Evolutionary conservation across 139 green algal genomes (phyloP), one percentile per base, ranked within the genome.

Genomic region (Ulvella scutata): DNA sequence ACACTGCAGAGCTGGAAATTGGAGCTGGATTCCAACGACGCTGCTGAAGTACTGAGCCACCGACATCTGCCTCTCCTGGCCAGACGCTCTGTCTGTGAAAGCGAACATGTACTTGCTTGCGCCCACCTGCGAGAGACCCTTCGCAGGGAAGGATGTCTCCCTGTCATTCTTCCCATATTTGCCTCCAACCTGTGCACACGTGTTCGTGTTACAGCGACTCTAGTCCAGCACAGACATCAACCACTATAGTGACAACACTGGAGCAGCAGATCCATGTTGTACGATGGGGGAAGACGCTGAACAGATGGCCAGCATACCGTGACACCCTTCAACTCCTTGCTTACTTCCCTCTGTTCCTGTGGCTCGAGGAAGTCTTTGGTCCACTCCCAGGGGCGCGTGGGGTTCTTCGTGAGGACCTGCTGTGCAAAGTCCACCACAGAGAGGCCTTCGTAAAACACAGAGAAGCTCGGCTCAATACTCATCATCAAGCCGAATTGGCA

Each of bases 401-500:
- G 13, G 44, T 62, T 26, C 44, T 62, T 62, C 10, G 44, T 62
- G 44, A 62, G 44, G 9, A 62, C 44, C 7, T 23, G n/a, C 44
- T 62, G 44, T 13, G 44, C 44, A 28, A 36, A 62, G 44, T 62
- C 44, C 6, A 62, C 44, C n/a, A 62, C 44, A 26, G 29, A 36
- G n/a, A 36, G 29, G 44, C 44, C 44, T 26, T 62, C 44, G 10
- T 62, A 62, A 26, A 62, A 62, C 44, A 62, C 44, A 6, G 44
- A 62, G 44, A 62, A 62, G 44, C 44, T 75, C 17, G 75, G 72
- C 29, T 79, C 75, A 28, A 79, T 72, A 44, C 40, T 79, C 29
- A 79, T 26, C 61, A 44, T 43, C 59, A 79, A 31, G 34, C 75
- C 75, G 43, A 35, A 38, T 33, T 79, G 75, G 40, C 75, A 79